Base-by-base conservation (phyloP, 106 monocot species). In the Ottelia alismoides region DNA sequence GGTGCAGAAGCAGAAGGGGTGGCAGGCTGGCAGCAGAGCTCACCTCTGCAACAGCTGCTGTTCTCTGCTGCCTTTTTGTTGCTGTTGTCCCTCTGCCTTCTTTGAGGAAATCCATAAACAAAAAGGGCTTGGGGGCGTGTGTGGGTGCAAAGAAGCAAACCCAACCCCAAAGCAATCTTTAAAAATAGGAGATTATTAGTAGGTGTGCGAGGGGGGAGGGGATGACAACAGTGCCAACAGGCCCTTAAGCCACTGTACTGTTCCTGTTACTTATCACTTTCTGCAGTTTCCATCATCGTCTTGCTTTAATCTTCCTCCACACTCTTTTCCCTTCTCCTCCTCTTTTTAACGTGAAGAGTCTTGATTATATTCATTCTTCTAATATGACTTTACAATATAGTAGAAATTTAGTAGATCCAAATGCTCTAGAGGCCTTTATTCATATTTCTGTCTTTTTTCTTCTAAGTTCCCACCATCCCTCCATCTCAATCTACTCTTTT, bases 1-100 rank as follows among this genome's bases (percentile, higher is more conserved):
- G 57, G 40, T 26, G 58, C 57, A 58, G 57, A 28, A 65, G 65
- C 46, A 30, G 56, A 43, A 66, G 64, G 12, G n/a, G 67, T 43
- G 46, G 67, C 49, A 26, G 67, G 30, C 47, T 30, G 28, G 48
- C 20, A 46, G 53, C 27, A 20, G 55, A 29, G 25, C 48, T 47
- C 52, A 20, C 43, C 20, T 49, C 66, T 57, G 56, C 28, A 30
- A 22, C 29, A 56, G 56, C 56, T 66, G 56, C 56, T 67, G 67
- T 67, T 67, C 67, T 46, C 57, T 57, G 49, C 47, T 49, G 46
- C 30, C 67, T 57, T 67, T 57, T 67, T 49, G 55, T 57, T 67
- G 57, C 56, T 31, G 56, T 56, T 56, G 56, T 62, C 52, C 17
- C 49, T 53, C 52, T 53, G n/a, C n/a, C n/a, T n/a, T n/a, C n/a